These are phyloP conservation scores for Oehlia diaphana DNA, from an alignment of 192 early-diverging fungal genomes.

Conservation along the genomic window DNA sequence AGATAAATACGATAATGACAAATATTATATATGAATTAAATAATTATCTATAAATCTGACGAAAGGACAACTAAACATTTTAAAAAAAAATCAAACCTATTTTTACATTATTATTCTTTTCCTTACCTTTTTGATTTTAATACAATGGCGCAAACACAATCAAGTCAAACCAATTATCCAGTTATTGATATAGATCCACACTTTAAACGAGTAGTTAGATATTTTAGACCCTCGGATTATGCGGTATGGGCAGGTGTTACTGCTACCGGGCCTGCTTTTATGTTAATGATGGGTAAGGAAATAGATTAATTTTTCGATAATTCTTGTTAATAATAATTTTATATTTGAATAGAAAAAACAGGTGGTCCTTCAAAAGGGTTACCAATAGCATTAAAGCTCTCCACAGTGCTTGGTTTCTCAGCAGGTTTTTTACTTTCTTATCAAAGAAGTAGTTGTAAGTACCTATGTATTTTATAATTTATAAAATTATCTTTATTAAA, in stretches of 20 bases:
- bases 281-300: slow-evolving; percentile 73
- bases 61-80: too few species aligned
- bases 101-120: too few species aligned
- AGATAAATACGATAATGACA: too few species aligned
- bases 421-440: slow-evolving; percentile 82
- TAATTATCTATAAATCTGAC: too few species aligned
- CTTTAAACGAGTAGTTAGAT: slow-evolving; percentile 84
- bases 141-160: background rate
- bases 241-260: slow-evolving; percentile 60
- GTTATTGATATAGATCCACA: slow-evolving; percentile 92
- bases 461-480: background rate
- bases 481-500: background rate
- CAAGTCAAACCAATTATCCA: slow-evolving; percentile 62
- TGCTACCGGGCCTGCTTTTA: slow-evolving; percentile 69
- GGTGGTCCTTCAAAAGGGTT: slow-evolving; percentile 34
- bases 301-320: background rate
- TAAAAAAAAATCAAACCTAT: too few species aligned
- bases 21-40: too few species aligned
- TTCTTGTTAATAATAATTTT: background rate
- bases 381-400: slow-evolving; percentile 53
- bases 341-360: background rate
- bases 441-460: slow-evolving; percentile 70
- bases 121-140: background rate
- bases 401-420: slow-evolving; percentile 51
- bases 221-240: slow-evolving; percentile 85